phyloP scores from a whole-genome alignment of 768 basidiomycete species.

The Chiua virens region DNA sequence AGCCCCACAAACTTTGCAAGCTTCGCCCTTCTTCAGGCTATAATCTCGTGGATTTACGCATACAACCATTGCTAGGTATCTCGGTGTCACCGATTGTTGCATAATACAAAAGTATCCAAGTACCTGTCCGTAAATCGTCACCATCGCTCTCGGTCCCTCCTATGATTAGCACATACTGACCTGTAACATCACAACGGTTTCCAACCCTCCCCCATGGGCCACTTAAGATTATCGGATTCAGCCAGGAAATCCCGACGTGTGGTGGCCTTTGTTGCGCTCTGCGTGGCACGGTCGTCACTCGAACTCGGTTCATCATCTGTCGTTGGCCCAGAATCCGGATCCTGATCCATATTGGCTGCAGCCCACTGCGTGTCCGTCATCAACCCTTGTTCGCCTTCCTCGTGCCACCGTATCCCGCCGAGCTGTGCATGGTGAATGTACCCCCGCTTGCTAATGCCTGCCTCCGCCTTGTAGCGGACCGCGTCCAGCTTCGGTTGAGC shows the following conservation, averaged over 20 bases:
- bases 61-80: constrained; percentile 22
- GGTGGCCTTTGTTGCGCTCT: not conserved
- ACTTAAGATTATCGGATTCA: constrained; percentile 53
- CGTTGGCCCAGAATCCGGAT: constrained; percentile 19
- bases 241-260: constrained; percentile 12
- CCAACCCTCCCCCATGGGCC: constrained; percentile 61
- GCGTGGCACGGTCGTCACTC: constrained; percentile 12
- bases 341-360: constrained; percentile 21
- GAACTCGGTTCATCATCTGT: constrained; percentile 28
- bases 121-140: constrained; percentile 4
- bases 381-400: constrained; percentile 39
- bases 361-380: constrained; percentile 38
- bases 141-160: not conserved
- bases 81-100: constrained; percentile 2
- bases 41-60: constrained; percentile 18
- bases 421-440: constrained; percentile 44
- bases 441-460: constrained; percentile 60
- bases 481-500: constrained; percentile 58
- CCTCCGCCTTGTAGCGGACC: constrained; percentile 71
- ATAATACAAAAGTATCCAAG: constrained; percentile 20
- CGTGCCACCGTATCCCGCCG: constrained; percentile 25
- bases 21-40: not conserved
- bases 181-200: constrained; percentile 34
- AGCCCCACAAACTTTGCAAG: not conserved
- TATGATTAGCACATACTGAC: constrained; percentile 1